Evolutionary conservation across 164 flowering plant species (phyloP), one percentile per base, ranked within the genome.

Genomic region (Annona cherimola): DNA sequence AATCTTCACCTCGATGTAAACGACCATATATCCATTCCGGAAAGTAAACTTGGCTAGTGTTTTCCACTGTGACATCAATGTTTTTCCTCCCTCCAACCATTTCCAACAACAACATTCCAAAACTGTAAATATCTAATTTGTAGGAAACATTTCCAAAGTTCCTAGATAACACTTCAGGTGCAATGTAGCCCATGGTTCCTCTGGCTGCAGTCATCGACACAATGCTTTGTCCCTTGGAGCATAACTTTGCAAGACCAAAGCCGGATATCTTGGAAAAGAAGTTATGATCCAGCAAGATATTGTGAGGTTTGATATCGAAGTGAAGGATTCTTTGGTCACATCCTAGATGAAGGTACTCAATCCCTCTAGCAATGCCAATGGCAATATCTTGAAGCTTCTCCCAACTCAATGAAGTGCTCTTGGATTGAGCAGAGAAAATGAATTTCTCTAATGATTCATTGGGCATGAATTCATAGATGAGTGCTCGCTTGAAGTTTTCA

Each of bases 401-500:
- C 69, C 69, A 67, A 16, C 59, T n/a, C 9, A 45, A 26, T 3
- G 4, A 12, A 18, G 46, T 3, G 2, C 42, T 43, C 5, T 26
- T 54, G 14, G 20, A 4, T 9, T 61, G 12, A 19, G 39, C 26
- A 19, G 64, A 61, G 64, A 18, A 69, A 40, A 61, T 70, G 73
- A 57, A 16, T 4, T 61, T 70, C 3, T 60, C 73, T 20, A 61
- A 19, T 6, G 73, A 70, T 41, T 42, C 73, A 42, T 70, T 70
- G 9, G 73, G 54, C 73, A 70, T 60, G 46, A 70, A 61, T 42
- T 70, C 73, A 70, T 70, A 59, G 11, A 70, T 70, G 42, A 70
- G 73, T 9, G 66, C 66, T 5, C 66, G 59, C 57, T 60, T 41
- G 5, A 14, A 39, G 3, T 59, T 35, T 5, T 69, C 72, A 0